A percentile compares a stretch with the other conserved stretches of the same genome.
phyloP scores from a whole-genome alignment of 2,329 filamentous ascomycete species.

The Penicillium sp. region DNA sequence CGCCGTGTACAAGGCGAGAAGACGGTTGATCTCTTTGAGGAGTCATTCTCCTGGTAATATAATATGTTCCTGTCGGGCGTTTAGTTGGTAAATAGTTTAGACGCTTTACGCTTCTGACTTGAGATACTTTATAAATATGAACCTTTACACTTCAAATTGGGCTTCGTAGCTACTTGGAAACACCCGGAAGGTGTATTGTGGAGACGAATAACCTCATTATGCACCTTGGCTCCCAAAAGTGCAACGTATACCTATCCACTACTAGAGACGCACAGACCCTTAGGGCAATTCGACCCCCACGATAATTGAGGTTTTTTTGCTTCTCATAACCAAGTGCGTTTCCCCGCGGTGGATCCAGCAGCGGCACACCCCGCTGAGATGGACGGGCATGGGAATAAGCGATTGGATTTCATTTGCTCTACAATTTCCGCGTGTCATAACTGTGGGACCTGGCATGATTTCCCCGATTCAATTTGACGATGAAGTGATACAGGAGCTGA shows the following conservation, averaged over 20 bases:
- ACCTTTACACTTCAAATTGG: neutral
- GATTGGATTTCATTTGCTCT: no score
- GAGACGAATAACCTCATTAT: no score
- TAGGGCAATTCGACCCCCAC: neutral
- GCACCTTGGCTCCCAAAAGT: no score
- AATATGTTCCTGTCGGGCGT: neutral
- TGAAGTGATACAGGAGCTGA: no score
- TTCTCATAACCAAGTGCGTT: no score
- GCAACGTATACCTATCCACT: neutral
- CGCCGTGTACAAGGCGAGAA: constrained; percentile 28
- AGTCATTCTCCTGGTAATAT: constrained; percentile 38
- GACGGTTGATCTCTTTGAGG: constrained; percentile 37
- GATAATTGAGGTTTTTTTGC: neutral
- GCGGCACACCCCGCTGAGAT: neutral
- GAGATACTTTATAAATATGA: neutral
- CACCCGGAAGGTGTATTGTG: neutral
- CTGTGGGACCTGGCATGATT: no score
- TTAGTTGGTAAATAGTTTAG: neutral
- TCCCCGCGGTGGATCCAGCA: neutral
- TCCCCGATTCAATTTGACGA: no score
- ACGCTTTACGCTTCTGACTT: neutral
- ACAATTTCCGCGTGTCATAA: no score
- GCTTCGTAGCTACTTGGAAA: neutral
- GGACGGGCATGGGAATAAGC: no score
- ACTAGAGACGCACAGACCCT: neutral